Conservation (phyloP, 306 rosid species). For the Comarum palustre region DNA sequence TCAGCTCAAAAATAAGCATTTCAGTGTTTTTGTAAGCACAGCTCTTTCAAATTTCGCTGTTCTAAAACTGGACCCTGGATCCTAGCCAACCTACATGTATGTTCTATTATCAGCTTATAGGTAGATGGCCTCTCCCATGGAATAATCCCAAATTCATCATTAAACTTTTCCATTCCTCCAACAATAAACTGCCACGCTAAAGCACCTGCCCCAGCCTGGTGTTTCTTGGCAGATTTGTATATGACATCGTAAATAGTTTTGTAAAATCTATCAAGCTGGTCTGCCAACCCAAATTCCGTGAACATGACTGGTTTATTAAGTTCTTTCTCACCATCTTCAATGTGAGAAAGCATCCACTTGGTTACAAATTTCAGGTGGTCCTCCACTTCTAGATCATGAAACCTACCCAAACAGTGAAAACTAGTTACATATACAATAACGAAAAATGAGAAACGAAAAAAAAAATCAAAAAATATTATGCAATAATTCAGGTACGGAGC, state of each 20-base stretch:
- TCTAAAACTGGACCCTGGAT: conserved; percentile 46
- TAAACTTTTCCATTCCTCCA: conserved; percentile 68
- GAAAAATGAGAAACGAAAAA: background rate
- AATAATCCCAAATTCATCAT: conserved; percentile 79
- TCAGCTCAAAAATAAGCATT: conserved; percentile 10
- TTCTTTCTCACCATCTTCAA: conserved; percentile 76
- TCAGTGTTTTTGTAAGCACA: conserved; percentile 45
- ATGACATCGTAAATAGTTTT: conserved; percentile 49
- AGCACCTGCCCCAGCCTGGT: conserved; percentile 72
- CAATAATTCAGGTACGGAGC: background rate
- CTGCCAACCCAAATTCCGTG: conserved; percentile 83
- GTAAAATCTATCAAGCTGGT: conserved; percentile 65
- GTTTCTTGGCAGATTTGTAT: conserved; percentile 78
- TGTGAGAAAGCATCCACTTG: conserved; percentile 94
- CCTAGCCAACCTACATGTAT: conserved; percentile 75
- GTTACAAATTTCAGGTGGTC: conserved; percentile 59
- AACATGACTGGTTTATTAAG: conserved; percentile 82
- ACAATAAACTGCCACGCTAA: conserved; percentile 84
- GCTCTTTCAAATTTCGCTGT: conserved; percentile 40
- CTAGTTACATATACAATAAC: background rate
- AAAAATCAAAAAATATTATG: background rate
- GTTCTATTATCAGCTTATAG: conserved; percentile 47
- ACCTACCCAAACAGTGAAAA: conserved; percentile 40
- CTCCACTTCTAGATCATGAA: conserved; percentile 51
- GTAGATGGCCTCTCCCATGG: conserved; percentile 63